Evolutionary conservation across 1,139 yeast species (phyloP).

Genomic region (Suhomyces wounanorum): DNA sequence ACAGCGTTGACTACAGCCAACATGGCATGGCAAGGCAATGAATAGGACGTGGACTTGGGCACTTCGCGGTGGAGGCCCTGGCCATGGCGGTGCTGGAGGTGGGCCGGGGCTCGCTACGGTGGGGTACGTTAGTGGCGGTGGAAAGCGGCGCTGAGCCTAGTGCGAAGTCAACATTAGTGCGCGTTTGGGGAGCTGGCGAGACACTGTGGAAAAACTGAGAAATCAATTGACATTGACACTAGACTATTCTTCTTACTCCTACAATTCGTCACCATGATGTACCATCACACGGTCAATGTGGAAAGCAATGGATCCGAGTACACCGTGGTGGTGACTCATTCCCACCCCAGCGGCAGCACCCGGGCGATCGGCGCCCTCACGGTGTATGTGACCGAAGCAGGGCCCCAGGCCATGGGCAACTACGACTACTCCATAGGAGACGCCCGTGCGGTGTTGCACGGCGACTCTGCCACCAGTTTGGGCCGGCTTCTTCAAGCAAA

Average conservation of each 20-base stretch:
- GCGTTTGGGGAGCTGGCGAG: background rate
- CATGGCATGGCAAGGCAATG: no score
- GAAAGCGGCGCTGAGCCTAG: no score
- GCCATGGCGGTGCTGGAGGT: background rate
- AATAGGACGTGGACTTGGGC: no score
- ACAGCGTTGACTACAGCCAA: background rate
- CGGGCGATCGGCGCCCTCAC: slow-evolving; percentile 11
- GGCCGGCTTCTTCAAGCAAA: slow-evolving; percentile 15
- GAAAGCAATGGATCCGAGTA: slow-evolving; percentile 16
- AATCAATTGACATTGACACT: no score
- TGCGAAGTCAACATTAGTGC: no score
- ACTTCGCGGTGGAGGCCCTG: background rate
- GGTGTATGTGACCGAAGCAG: slow-evolving; percentile 21
- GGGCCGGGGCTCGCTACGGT: background rate
- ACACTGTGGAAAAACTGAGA: no score
- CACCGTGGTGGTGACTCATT: slow-evolving; percentile 17
- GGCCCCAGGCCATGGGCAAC: slow-evolving; percentile 20
- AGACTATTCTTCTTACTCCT: no score
- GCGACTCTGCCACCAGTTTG: slow-evolving; percentile 9
- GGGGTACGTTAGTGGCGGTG: no score
- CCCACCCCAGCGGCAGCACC: background rate
- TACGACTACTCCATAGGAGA: slow-evolving; percentile 24
- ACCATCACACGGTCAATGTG: background rate
- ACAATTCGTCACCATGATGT: background rate
- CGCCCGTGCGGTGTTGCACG: slow-evolving; percentile 10